Evolutionary conservation across 176 grass and related monocot species (phyloP), one percentile per base, ranked within the genome.

Genomic region (Musa itinerans): DNA sequence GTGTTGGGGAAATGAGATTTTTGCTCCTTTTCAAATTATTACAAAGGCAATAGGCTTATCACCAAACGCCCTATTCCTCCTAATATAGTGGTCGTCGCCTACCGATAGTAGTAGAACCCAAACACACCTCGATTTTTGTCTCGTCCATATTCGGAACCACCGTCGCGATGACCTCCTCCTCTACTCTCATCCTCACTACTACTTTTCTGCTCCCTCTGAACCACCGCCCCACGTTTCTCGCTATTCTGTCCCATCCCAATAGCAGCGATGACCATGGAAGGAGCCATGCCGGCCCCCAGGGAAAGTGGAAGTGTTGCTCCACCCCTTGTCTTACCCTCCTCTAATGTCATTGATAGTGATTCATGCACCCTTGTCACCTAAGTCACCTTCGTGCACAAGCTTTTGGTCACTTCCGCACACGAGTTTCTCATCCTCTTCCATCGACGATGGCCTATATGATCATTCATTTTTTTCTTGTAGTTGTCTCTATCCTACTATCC

Each of bases 281-380:
- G 16, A 21, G 14, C 7, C 43, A 9, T 20, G 50, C 68, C 34
- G 1, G 2, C 2, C 68, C 68, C 43, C 9, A 0, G 11, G 12
- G 26, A 24, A 70, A 26, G 25, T 69, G 23, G 77, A 68, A 43
- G 23, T 79, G 77, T 52, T 20, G 53, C 15, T 84, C 83, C 2
- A 8, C 43, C 20, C 43, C 68, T 1, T 3, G 27, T 29, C 27
- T 29, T 29, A 2, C 27, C 27, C 27, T 29, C 0, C 2, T 3
- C 27, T 29, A 29, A 29, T 29, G 27, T 29, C 27, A 29, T 29
- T 0, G 2, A 29, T 29, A 3, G 27, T 3, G 27, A 29, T 29
- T 29, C 2, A 0, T 29, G 2, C 27, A 29, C 27, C 27, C 27
- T 29, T 2, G 27, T 29, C 2, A 29, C 23, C 23, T 23, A 23